Base-by-base conservation (phyloP, 78 protist genomes). In the Dictyostelium brefeldianum region DNA sequence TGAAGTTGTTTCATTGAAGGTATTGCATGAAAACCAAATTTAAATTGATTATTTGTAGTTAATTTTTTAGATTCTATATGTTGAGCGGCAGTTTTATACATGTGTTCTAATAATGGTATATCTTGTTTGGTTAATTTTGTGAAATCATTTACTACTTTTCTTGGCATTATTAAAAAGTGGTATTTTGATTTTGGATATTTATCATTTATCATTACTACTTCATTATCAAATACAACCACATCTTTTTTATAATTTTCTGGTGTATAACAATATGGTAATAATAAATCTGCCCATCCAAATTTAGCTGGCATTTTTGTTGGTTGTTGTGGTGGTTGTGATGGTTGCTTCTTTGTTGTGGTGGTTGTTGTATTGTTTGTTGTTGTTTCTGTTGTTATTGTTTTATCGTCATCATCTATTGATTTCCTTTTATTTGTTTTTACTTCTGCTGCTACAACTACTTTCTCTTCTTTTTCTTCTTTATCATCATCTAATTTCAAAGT, bases 11-110 rank as follows among this genome's bases (percentile, higher is more conserved):
- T 59, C 89, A 83, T 79, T 54, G 90, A 91, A 4, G 97, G 97
- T 9, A 87, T 69, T 11, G 95, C 97, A 78, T 95, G 97, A 36
- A 95, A 95, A 3, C 97, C 97, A 14, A 83, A 56, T 27, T 67
- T 20, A 56, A 95, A 82, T 31, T 43, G 22, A 17, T 70, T 10
- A 17, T 31, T 48, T 27, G 1, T 11, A 62, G 14, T 62, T 25
- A 25, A 11, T 6, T 3, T 53, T 20, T 18, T 56, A 36, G 43
- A 36, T 36, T 36, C 64, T 62, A 50, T 3, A 48, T 43, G 11
- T 57, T 51, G 27, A 17, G 29, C 53, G 0, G 64, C 78, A 1
- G 36, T 29, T 9, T 62, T 31, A 27, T 73, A 81, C 90, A 80
- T 81, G 11, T 78, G 20, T 62, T 81, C 73, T 43, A 91, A 47